Conservation (phyloP, 2,329 filamentous ascomycete species). For the Elsinoe arachidis region DNA sequence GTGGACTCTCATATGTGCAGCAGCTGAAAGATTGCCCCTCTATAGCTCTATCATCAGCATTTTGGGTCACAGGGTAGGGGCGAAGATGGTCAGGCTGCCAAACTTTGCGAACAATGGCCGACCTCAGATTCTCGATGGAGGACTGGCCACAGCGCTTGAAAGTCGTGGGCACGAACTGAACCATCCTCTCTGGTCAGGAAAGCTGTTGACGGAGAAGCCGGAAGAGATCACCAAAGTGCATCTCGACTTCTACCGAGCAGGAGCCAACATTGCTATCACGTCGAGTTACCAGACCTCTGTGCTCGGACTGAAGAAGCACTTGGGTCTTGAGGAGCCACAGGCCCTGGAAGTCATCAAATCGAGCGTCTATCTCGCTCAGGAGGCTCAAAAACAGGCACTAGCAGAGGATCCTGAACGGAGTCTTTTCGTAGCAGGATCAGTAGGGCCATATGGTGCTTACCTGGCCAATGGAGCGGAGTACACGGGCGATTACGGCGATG, state of each 20-base stretch:
- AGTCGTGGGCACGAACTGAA: conserved; percentile 35
- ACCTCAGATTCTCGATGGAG: conserved; percentile 36
- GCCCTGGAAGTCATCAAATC: conserved; percentile 31
- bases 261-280: conserved; percentile 41
- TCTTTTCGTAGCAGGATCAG: conserved; percentile 36
- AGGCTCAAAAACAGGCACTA: conserved; percentile 30
- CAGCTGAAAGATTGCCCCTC: background rate
- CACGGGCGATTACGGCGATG: conserved; percentile 33
- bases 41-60: background rate
- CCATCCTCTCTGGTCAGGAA: conserved; percentile 38
- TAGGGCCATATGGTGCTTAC: conserved; percentile 42
- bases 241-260: conserved; percentile 36
- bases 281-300: conserved; percentile 41
- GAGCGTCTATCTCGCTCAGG: conserved; percentile 34
- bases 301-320: conserved; percentile 32
- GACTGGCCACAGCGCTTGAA: conserved; percentile 41
- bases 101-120: background rate
- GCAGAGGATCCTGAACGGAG: conserved; percentile 9
- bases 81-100: background rate
- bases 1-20: background rate
- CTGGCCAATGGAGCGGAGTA: conserved; percentile 41
- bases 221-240: conserved; percentile 36
- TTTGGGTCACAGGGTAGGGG: no score
- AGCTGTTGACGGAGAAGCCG: conserved; percentile 33
- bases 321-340: conserved; percentile 26